These are phyloP conservation scores for Scopulariopsis brevicaulis DNA, from an alignment of 2,329 filamentous ascomycete genomes.

Conservation along the genomic window DNA sequence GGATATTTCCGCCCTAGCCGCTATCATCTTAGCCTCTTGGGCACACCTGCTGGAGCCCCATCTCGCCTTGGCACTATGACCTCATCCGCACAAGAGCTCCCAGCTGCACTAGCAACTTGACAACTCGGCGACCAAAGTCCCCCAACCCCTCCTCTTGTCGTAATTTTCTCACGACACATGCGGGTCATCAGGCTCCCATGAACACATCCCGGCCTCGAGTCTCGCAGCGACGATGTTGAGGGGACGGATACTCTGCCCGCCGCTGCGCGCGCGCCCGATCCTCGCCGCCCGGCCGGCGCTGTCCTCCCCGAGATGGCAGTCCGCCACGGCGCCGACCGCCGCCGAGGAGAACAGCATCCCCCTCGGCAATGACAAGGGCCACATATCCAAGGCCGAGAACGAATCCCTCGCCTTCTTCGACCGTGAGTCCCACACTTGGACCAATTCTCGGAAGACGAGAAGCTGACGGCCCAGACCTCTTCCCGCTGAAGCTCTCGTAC, in stretches of 20 bases:
- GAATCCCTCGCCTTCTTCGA: slow-evolving; percentile 87
- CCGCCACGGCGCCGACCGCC: slow-evolving; percentile 7
- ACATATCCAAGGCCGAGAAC: slow-evolving; percentile 65
- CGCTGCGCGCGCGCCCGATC: not conserved
- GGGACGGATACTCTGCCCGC: not conserved
- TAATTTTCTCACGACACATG: not conserved
- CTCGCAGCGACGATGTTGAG: not conserved
- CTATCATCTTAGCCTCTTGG: not conserved
- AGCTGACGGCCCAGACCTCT: slow-evolving; percentile 49
- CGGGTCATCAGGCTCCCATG: not conserved
- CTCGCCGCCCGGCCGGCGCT: not conserved
- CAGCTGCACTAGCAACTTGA: not conserved
- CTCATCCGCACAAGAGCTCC: not conserved
- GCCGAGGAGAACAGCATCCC: slow-evolving; percentile 15
- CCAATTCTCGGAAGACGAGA: not conserved
- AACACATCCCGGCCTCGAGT: not conserved
- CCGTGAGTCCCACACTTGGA: slow-evolving; percentile 41
- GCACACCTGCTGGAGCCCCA: not conserved
- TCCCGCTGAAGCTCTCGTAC: slow-evolving; percentile 59
- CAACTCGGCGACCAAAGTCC: not conserved
- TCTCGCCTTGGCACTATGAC: not conserved
- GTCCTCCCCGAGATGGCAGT: slow-evolving; percentile 7
- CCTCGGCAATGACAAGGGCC: slow-evolving; percentile 60
- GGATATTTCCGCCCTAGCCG: not conserved
- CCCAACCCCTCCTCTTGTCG: not conserved